phyloP scores from a whole-genome alignment of 805 yeast species.

The Ogataea nakhonphanomensis region DNA sequence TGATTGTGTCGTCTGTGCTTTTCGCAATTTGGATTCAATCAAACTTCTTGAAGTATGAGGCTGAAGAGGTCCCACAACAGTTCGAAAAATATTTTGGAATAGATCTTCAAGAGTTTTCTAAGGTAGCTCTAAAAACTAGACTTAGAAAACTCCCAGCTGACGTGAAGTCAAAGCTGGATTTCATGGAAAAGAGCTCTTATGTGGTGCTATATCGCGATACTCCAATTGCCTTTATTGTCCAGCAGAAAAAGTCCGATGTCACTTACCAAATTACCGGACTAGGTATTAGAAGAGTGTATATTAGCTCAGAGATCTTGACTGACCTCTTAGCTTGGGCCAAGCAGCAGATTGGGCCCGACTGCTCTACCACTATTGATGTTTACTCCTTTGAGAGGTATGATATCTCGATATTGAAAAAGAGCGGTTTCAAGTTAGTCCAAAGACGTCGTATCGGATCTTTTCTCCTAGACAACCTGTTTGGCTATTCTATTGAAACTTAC shows the following conservation, averaged over 20 bases:
- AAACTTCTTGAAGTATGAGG: conserved; percentile 43
- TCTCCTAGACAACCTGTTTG: conserved; percentile 17
- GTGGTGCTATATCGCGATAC: conserved; percentile 61
- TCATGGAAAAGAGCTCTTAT: conserved; percentile 45
- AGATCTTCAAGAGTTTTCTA: conserved; percentile 47
- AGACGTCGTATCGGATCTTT: conserved; percentile 6
- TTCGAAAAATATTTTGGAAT: conserved; percentile 46
- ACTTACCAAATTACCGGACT: conserved; percentile 49
- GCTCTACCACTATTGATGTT: conserved; percentile 42
- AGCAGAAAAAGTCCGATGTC: conserved; percentile 33
- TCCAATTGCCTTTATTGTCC: conserved; percentile 62
- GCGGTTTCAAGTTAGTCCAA: conserved; percentile 42
- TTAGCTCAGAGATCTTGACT: conserved; percentile 57
- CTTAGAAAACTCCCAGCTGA: conserved; percentile 17
- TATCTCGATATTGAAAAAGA: conserved; percentile 35
- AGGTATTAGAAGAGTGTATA: conserved; percentile 67
- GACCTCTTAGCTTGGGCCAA: conserved; percentile 64
- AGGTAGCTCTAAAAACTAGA: conserved; percentile 5
- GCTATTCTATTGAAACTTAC: conserved; percentile 22
- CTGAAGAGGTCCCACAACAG: conserved; percentile 36
- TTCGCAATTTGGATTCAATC: conserved; percentile 41
- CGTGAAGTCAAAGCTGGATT: conserved; percentile 15
- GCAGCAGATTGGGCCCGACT: conserved; percentile 38
- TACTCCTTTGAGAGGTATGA: conserved; percentile 49
- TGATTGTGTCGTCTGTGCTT: conserved; percentile 39